These are phyloP conservation scores for Nemania diffusa DNA, from an alignment of 2,329 filamentous ascomycete species.

Conservation along the genomic window DNA sequence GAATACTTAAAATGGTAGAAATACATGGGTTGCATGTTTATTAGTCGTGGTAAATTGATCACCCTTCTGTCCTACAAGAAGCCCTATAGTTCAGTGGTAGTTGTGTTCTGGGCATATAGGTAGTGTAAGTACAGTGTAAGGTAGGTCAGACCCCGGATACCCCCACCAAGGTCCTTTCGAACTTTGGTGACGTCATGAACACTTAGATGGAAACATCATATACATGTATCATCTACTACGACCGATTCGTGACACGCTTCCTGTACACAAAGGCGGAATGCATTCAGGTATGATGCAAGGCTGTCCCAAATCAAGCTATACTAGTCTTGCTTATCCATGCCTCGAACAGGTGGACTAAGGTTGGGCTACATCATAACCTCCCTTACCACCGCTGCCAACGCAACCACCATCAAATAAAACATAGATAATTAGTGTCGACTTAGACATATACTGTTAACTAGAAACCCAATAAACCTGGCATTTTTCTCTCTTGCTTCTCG, in stretches of 20 bases:
- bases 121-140: neutral
- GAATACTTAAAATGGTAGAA: neutral
- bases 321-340: constrained; percentile 11
- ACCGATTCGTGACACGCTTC: constrained; percentile 11
- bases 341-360: constrained; percentile 14
- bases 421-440: constrained; percentile 7
- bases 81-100: neutral
- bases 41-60: too few species aligned
- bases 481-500: neutral
- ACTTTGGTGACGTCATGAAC: constrained; percentile 30
- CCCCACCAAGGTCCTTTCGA: constrained; percentile 18
- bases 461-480: constrained; percentile 23
- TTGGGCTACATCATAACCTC: constrained; percentile 31
- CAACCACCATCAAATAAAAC: neutral
- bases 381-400: neutral
- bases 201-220: neutral
- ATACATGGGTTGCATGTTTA: neutral
- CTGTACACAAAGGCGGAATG: constrained; percentile 24
- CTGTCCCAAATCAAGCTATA: constrained; percentile 14
- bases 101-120: neutral
- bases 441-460: constrained; percentile 13
- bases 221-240: neutral
- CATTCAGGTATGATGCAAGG: constrained; percentile 32
- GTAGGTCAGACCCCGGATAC: neutral
- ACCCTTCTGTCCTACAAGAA: neutral